Conservation (phyloP, 139 green algal species). For the Closterium sp. region DNA sequence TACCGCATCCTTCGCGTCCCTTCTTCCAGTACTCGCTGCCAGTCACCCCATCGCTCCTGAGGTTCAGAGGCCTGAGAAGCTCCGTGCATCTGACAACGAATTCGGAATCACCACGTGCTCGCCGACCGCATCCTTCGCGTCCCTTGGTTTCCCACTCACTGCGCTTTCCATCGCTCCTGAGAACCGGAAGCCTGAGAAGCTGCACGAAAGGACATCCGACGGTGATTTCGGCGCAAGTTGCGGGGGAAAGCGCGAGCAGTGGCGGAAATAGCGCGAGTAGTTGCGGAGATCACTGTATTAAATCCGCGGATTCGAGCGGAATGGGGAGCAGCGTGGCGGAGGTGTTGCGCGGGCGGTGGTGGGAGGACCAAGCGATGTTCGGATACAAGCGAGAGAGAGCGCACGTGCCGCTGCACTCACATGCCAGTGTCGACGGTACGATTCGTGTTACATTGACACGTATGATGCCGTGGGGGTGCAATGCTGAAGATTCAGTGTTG, state of each 20-base stretch:
- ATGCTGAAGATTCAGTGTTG: too few relatives aligned
- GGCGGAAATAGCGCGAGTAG: background rate
- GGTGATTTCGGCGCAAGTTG: background rate
- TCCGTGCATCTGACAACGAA: background rate
- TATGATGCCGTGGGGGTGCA: too few relatives aligned
- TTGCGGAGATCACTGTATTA: background rate
- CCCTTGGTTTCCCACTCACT: background rate
- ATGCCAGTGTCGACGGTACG: background rate
- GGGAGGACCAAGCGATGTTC: constrained; percentile 28
- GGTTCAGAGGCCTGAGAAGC: too few relatives aligned
- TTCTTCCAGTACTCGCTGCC: too few relatives aligned
- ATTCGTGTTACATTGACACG: background rate
- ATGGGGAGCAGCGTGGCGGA: background rate
- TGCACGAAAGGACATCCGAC: background rate
- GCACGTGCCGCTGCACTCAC: constrained; percentile 46
- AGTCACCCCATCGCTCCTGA: too few relatives aligned
- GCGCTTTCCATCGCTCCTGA: background rate
- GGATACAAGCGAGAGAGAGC: constrained; percentile 2
- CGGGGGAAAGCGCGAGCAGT: too few relatives aligned
- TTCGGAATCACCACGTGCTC: background rate
- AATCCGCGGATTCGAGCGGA: background rate
- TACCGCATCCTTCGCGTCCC: background rate
- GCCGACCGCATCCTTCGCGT: background rate
- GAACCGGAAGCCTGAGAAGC: background rate
- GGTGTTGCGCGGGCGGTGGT: constrained; percentile 3